phyloP scores from a whole-genome alignment of 768 basidiomycete genomes.

The Agaricus sinodeliciosus region DNA sequence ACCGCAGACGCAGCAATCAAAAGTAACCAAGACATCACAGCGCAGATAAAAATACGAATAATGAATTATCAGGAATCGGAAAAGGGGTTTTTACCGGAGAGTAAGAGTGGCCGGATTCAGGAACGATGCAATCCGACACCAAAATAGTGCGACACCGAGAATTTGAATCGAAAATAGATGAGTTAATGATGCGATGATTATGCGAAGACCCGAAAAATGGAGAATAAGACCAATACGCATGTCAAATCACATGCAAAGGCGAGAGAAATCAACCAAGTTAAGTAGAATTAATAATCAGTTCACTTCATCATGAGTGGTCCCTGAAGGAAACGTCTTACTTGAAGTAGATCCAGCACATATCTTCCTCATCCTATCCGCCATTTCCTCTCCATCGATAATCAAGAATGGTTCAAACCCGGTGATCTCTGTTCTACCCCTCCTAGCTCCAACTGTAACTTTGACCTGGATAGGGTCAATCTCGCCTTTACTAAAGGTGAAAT shows the following conservation, averaged over 20 bases:
- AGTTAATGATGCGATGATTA: no score
- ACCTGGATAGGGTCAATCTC: constrained; percentile 63
- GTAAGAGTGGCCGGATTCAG: no score
- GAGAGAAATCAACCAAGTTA: background rate
- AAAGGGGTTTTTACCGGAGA: no score
- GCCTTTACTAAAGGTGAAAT: constrained; percentile 56
- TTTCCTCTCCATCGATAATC: constrained; percentile 54
- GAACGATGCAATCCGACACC: no score
- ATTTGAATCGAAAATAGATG: no score
- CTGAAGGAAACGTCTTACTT: constrained; percentile 33
- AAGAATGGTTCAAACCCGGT: constrained; percentile 77
- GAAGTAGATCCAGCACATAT: constrained; percentile 77
- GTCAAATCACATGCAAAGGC: background rate
- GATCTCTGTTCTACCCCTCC: constrained; percentile 70
- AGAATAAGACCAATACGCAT: no score
- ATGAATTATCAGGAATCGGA: no score
- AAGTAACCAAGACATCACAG: background rate
- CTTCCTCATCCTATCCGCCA: constrained; percentile 74
- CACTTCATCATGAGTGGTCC: background rate
- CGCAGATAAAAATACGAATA: no score
- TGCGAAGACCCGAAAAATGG: no score
- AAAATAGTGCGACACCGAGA: no score
- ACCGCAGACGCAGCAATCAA: background rate
- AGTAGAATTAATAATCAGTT: background rate
- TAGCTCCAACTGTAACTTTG: constrained; percentile 59